Evolutionary conservation across 148 eudicot species (phyloP).

Genomic region (Vaccinium myrtillus): DNA sequence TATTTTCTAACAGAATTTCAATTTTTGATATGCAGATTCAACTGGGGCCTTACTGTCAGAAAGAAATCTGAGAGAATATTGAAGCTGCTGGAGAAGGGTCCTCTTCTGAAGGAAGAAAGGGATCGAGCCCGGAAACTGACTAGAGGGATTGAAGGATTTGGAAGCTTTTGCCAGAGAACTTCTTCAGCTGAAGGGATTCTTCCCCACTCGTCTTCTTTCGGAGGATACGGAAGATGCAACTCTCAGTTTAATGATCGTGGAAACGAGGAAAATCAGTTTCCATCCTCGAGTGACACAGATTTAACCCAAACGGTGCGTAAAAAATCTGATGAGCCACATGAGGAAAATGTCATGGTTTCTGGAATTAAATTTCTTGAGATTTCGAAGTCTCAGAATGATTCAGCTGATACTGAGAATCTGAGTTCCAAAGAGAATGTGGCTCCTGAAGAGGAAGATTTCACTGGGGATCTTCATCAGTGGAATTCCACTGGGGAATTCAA

Average conservation of each 20-base stretch:
- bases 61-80: constrained; percentile 67
- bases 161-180: constrained; percentile 57
- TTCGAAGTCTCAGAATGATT: not conserved
- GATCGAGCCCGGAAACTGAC: constrained; percentile 62
- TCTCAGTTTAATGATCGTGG: constrained; percentile 65
- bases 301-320: not conserved
- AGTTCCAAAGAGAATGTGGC: constrained; percentile 58
- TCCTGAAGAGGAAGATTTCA: constrained; percentile 25
- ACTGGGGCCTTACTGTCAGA: constrained; percentile 83
- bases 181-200: constrained; percentile 34
- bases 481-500: constrained; percentile 30
- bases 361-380: constrained; percentile 13
- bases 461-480: not conserved
- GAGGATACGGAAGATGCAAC: constrained; percentile 49
- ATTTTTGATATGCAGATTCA: constrained; percentile 49
- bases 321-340: not conserved
- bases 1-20: not conserved
- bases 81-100: constrained; percentile 61
- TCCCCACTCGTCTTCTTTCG: constrained; percentile 23
- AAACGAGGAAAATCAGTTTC: constrained; percentile 35
- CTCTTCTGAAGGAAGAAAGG: constrained; percentile 74
- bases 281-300: constrained; percentile 7
- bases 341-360: not conserved
- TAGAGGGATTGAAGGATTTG: constrained; percentile 88
- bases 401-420: not conserved